Evolutionary conservation across 2,329 filamentous ascomycete species (phyloP).

Genomic region (Pseudogymnoascus sp.): DNA sequence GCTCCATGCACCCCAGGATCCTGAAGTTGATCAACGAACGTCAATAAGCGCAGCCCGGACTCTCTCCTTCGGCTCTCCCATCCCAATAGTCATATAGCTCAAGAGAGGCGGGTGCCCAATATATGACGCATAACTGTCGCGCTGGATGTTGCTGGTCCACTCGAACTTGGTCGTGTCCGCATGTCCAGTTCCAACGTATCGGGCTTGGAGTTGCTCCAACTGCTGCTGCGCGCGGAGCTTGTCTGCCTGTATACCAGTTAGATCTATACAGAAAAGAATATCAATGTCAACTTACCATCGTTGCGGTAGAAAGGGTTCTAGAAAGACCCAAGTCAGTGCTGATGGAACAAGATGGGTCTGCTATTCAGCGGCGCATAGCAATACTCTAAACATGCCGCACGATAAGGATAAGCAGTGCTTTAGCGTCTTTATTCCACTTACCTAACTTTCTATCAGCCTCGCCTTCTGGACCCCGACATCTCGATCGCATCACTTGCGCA

Average conservation of each 20-base stretch:
- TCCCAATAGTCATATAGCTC: constrained; percentile 81
- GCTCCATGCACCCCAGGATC: constrained; percentile 7
- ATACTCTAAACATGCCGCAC: background rate
- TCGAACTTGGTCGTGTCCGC: constrained; percentile 97
- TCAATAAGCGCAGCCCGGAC: constrained; percentile 76
- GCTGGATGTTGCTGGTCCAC: constrained; percentile 91
- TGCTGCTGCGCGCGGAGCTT: constrained; percentile 97
- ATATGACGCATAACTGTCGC: constrained; percentile 85
- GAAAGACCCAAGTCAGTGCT: constrained; percentile 1
- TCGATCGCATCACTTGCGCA: constrained; percentile 10
- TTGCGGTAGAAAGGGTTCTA: background rate
- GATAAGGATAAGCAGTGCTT: constrained; percentile 1
- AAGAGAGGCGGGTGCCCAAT: constrained; percentile 84
- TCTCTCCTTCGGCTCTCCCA: constrained; percentile 78
- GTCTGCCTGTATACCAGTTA: constrained; percentile 59
- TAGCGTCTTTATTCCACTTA: constrained; percentile 3
- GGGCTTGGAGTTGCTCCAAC: constrained; percentile 91
- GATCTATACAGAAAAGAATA: background rate
- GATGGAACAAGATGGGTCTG: background rate
- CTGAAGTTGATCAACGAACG: constrained; percentile 34
- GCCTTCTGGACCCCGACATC: background rate
- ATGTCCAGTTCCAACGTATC: constrained; percentile 92
- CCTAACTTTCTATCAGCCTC: constrained; percentile 6
- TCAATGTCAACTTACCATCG: background rate
- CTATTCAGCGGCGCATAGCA: background rate